Conservation (phyloP, 2,329 filamentous ascomycete genomes). For the Paraconiothyrium sp. region DNA sequence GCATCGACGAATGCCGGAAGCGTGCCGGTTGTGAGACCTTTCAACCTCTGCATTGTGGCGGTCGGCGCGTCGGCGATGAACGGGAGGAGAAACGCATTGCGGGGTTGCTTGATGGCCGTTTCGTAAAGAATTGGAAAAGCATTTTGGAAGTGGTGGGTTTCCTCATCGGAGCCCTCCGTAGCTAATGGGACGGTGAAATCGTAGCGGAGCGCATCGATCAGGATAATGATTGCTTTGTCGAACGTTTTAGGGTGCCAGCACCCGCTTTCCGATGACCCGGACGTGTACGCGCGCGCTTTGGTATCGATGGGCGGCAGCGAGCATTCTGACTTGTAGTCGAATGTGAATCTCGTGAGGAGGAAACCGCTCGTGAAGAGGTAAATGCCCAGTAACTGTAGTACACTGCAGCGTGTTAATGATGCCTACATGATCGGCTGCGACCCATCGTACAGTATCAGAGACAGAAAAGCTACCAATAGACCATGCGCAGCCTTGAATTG, state of each 20-base stretch:
- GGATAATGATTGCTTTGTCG: slow-evolving; percentile 86
- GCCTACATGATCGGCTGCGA: not conserved
- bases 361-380: slow-evolving; percentile 96
- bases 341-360: slow-evolving; percentile 83
- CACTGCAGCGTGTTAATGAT: slow-evolving; percentile 51
- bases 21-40: slow-evolving; percentile 94
- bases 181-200: slow-evolving; percentile 90
- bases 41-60: slow-evolving; percentile 88
- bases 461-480: slow-evolving; percentile 71
- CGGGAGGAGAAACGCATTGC: slow-evolving; percentile 87
- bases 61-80: slow-evolving; percentile 98
- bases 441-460: slow-evolving; percentile 66
- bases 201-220: slow-evolving; percentile 94
- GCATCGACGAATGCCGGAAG: slow-evolving; percentile 93
- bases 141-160: slow-evolving; percentile 79
- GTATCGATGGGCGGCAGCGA: slow-evolving; percentile 74
- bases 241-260: slow-evolving; percentile 98
- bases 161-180: slow-evolving; percentile 59
- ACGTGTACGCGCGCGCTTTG: slow-evolving; percentile 42
- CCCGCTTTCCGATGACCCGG: slow-evolving; percentile 65
- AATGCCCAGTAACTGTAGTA: slow-evolving; percentile 81
- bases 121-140: slow-evolving; percentile 88
- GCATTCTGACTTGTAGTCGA: slow-evolving; percentile 81
- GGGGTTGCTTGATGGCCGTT: slow-evolving; percentile 75
- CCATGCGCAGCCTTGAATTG: slow-evolving; percentile 64